phyloP scores from a whole-genome alignment of 2,329 filamentous ascomycete species.

The Fusarium brevicatenulatum region DNA sequence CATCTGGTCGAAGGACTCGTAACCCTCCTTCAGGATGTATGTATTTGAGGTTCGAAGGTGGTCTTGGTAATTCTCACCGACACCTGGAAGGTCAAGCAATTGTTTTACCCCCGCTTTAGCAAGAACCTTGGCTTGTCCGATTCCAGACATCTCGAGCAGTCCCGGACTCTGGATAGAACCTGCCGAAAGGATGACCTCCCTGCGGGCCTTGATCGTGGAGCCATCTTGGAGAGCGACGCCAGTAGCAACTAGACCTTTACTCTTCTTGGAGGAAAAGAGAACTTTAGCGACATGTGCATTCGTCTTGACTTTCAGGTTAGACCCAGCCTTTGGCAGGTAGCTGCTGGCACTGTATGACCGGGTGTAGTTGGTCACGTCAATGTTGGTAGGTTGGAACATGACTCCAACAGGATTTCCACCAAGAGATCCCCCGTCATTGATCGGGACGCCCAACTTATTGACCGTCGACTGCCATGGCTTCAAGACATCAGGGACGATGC shows the following conservation, averaged over 20 bases:
- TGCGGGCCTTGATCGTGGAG: background rate
- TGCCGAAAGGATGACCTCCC: background rate
- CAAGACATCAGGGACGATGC: background rate
- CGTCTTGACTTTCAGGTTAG: background rate
- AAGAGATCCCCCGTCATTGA: background rate
- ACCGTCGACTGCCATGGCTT: background rate
- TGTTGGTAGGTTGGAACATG: background rate
- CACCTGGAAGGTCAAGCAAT: background rate
- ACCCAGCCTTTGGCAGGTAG: background rate
- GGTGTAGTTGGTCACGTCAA: background rate
- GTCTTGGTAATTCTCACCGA: background rate
- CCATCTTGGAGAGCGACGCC: background rate
- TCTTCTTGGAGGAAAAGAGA: background rate
- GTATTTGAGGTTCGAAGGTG: background rate
- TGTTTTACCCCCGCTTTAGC: fast-evolving
- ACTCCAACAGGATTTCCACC: background rate
- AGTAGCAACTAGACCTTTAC: background rate
- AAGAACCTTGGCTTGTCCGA: background rate
- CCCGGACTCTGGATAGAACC: background rate
- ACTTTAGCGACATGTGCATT: background rate
- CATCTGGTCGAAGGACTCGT: background rate
- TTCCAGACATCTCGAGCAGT: background rate
- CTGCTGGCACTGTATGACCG: background rate
- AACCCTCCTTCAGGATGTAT: background rate
- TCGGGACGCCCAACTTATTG: background rate